Percentiles rank a stretch among this genome's conserved stretches.
Conservation (phyloP, 345 rosid species). For the Dimocarpus longan region DNA sequence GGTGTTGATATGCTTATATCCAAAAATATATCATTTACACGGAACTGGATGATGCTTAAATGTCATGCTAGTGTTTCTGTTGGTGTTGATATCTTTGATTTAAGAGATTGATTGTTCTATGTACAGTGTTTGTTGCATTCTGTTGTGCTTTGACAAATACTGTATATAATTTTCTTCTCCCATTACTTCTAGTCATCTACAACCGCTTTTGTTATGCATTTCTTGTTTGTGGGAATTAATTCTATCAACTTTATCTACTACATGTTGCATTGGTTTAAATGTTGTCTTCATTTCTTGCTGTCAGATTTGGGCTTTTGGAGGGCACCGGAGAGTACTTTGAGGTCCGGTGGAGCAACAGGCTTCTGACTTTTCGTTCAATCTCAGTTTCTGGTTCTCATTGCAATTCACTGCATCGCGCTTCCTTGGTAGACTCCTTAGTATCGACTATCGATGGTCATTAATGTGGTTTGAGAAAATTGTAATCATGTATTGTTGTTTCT, state of each 20-base stretch:
- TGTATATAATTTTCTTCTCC: not conserved
- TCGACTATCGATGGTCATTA: slow-evolving; percentile 12
- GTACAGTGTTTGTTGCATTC: not conserved
- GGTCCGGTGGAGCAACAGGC: not conserved
- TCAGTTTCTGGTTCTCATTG: slow-evolving; percentile 2
- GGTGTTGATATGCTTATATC: not conserved
- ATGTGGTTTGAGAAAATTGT: slow-evolving; percentile 28
- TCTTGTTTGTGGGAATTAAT: not conserved
- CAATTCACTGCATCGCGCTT: slow-evolving; percentile 7
- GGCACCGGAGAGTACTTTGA: slow-evolving; percentile 70
- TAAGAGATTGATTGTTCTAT: not conserved
- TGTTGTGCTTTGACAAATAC: not conserved
- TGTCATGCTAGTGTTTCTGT: not conserved
- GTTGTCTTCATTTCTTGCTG: not conserved
- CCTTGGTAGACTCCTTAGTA: slow-evolving; percentile 16
- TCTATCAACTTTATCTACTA: not conserved
- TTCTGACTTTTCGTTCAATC: not conserved
- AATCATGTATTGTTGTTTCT: slow-evolving; percentile 12
- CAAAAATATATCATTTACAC: not conserved
- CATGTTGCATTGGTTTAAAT: not conserved
- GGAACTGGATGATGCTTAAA: slow-evolving; percentile 5
- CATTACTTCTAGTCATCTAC: not conserved
- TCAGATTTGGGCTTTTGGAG: slow-evolving; percentile 99
- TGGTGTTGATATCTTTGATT: not conserved
- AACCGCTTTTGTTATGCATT: not conserved